These are phyloP conservation scores for Hirsutella minnesotensis DNA, from an alignment of 2,329 filamentous ascomycete genomes.

Conservation along the genomic window DNA sequence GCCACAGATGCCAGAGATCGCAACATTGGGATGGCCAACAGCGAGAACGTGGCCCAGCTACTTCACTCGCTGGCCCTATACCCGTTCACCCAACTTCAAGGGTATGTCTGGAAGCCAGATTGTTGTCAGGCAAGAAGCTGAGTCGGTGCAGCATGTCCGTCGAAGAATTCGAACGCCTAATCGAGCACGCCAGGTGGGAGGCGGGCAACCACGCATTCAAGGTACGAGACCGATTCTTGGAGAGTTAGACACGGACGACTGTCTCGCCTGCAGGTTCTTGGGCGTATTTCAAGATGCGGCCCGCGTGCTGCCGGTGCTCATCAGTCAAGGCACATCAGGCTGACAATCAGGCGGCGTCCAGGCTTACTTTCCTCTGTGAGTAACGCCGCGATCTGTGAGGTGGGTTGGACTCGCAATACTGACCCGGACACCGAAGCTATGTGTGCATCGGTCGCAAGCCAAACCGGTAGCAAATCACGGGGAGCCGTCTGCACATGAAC, in stretches of 20 bases:
- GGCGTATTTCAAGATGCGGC: too few species aligned
- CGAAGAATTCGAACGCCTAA: constrained; percentile 43
- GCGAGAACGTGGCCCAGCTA: constrained; percentile 40
- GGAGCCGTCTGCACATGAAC: background rate
- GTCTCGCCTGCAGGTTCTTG: too few species aligned
- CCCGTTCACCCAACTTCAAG: constrained; percentile 38
- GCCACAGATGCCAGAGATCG: constrained; percentile 34
- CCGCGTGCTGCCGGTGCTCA: too few species aligned
- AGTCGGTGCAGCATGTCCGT: constrained; percentile 37
- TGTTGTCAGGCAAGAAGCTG: background rate
- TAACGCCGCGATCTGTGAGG: constrained; percentile 5
- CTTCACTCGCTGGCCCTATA: constrained; percentile 44
- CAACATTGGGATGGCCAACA: constrained; percentile 41
- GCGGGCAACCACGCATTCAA: constrained; percentile 42
- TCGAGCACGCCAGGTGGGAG: constrained; percentile 42
- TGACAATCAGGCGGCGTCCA: constrained; percentile 12
- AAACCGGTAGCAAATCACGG: constrained; percentile 5
- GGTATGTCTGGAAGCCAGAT: constrained; percentile 21
- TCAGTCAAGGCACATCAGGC: background rate
- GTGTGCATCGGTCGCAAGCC: constrained; percentile 52
- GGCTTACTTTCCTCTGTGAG: constrained; percentile 53
- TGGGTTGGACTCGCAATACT: background rate
- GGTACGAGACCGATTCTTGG: constrained; percentile 23
- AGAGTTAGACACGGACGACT: too few species aligned
- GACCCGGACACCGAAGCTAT: constrained; percentile 32